Evolutionary conservation across 139 green algal genomes (phyloP), one percentile per base, ranked within the genome.

Genomic region (Ettlia oleoabundans): DNA sequence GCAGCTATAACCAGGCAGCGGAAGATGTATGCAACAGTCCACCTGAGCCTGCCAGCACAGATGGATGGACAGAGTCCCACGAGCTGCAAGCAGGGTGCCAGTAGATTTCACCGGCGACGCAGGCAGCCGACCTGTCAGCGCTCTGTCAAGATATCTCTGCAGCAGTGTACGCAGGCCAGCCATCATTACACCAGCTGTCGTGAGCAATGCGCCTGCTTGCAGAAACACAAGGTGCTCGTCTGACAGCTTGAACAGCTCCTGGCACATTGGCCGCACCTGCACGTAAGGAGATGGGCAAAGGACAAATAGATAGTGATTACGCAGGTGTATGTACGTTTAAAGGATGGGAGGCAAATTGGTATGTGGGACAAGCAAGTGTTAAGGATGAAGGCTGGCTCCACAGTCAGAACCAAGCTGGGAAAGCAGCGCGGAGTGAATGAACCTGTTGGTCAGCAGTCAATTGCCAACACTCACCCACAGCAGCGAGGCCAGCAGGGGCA

Each of bases 91-190:
- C n/a, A n/a, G n/a, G n/a, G n/a, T n/a, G n/a, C n/a, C n/a, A n/a
- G 32, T 33, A 47, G 43, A 9, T 18, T 26, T 71, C 24, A 18
- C 21, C 24, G 30, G 10, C 66, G 53, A 28, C 37, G 32, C 40
- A 42, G 30, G 7, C 3, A 33, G 3, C 69, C 38, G 15, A 51
- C 71, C 38, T 33, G 76, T 80, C 22, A 87, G 76, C 3, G 32
- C 77, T 2, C 76, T 62, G 41, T 87, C 83, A 24, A 84, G n/a
- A 47, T 80, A 87, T 9, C 83, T 61, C 43, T 78, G 75, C 30
- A 87, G 58, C 37, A 87, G 47, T 22, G 40, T 61, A 38, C 83
- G 64, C 18, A 61, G 24, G 30, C 81, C 81, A 26, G 55, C 30
- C 10, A 30, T 61, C 47, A 55, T 71, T 15, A 81, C 33, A 0